Evolutionary conservation across 139 green algal species (phyloP).

Genomic region (Trebouxia sp.): DNA sequence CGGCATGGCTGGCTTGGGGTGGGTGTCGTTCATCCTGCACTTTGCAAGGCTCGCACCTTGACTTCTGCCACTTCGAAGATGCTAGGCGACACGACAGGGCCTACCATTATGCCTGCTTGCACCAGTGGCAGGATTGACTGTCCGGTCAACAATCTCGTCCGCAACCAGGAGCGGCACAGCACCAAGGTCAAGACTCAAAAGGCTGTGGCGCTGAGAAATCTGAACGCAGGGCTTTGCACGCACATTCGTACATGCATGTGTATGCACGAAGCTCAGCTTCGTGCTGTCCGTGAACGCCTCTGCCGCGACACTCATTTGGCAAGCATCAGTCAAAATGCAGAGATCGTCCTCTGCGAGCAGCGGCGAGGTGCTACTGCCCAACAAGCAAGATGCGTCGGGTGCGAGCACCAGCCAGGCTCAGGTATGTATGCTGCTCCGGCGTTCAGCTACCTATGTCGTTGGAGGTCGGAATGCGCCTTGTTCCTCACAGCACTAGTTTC

Average conservation of each 20-base stretch:
- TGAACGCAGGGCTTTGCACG: too few relatives aligned
- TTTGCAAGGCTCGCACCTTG: not conserved
- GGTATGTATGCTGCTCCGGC: not conserved
- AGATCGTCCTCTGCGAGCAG: not conserved
- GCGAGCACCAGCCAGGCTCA: not conserved
- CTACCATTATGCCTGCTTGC: not conserved
- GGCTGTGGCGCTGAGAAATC: too few relatives aligned
- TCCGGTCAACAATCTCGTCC: not conserved
- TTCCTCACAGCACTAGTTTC: not conserved
- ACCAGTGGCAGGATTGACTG: too few relatives aligned
- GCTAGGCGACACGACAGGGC: not conserved
- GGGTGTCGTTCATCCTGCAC: not conserved
- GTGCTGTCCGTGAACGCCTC: too few relatives aligned
- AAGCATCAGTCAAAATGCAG: not conserved
- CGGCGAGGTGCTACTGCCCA: not conserved
- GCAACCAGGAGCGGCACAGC: not conserved
- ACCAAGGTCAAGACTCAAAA: not conserved
- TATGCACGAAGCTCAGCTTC: too few relatives aligned
- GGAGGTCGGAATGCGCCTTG: not conserved
- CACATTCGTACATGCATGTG: too few relatives aligned
- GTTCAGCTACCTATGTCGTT: too few relatives aligned
- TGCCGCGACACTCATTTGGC: too few relatives aligned
- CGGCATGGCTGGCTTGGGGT: not conserved
- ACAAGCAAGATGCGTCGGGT: not conserved
- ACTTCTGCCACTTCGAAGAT: conserved; percentile 22